Evolutionary conservation across 768 basidiomycete species (phyloP).

Genomic region (Pholiota microspora): DNA sequence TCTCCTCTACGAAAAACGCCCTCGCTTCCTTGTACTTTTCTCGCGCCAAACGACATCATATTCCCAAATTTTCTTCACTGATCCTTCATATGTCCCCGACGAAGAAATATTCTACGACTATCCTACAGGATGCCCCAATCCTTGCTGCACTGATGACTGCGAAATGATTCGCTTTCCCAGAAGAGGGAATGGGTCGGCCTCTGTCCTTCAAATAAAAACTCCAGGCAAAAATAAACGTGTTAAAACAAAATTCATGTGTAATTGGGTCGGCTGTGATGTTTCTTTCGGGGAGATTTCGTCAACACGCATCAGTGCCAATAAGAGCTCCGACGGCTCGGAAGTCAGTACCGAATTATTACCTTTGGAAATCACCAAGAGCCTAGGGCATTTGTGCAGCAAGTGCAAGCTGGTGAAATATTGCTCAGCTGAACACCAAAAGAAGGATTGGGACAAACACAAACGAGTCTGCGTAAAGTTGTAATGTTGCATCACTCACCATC

Average conservation of each 20-base stretch:
- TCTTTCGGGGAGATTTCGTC: constrained; percentile 49
- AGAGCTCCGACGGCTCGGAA: constrained; percentile 28
- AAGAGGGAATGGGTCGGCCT: constrained; percentile 57
- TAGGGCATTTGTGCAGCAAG: constrained; percentile 69
- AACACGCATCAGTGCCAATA: constrained; percentile 18
- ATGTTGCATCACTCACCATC: not conserved
- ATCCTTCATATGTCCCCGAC: constrained; percentile 66
- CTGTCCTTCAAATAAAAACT: constrained; percentile 61
- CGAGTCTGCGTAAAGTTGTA: constrained; percentile 50
- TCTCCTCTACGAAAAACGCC: constrained; percentile 72
- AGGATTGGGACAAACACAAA: constrained; percentile 78
- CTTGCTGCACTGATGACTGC: constrained; percentile 77
- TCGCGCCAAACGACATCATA: constrained; percentile 80
- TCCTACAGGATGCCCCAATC: constrained; percentile 77
- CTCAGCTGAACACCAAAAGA: constrained; percentile 68
- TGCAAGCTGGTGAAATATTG: constrained; percentile 80
- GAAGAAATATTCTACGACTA: constrained; percentile 75
- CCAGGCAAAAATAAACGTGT: constrained; percentile 47
- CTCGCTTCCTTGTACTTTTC: constrained; percentile 75
- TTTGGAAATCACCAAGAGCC: constrained; percentile 24
- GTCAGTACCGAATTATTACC: constrained; percentile 16
- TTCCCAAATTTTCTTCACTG: constrained; percentile 79
- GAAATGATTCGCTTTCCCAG: constrained; percentile 81
- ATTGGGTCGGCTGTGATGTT: constrained; percentile 76
- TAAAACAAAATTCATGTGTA: constrained; percentile 68